Conservation (phyloP, 257 asterid species). For the Solanum pinnatisectum region DNA sequence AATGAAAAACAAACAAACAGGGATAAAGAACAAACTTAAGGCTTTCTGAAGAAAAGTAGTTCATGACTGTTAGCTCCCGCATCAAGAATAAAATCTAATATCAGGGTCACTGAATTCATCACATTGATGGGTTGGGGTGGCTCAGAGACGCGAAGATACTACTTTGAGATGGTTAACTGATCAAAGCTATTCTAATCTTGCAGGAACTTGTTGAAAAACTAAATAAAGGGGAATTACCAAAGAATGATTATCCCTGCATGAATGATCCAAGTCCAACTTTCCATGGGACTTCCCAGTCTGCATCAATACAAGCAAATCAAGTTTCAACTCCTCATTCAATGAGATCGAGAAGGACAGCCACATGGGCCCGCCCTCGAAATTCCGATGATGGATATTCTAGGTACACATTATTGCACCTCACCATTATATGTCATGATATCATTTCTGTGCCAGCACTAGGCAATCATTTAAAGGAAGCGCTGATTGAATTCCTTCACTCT, state of each 20-base stretch:
- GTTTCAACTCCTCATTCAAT: slow-evolving; percentile 76
- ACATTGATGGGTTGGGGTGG: neutral
- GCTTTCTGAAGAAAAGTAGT: neutral
- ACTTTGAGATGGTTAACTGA: neutral
- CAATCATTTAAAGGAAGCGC: neutral
- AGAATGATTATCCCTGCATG: slow-evolving; percentile 89
- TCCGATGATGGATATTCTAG: slow-evolving; percentile 99
- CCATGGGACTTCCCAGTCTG: slow-evolving; percentile 51
- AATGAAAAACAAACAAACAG: neutral
- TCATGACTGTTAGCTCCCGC: neutral
- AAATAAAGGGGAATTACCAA: slow-evolving; percentile 76
- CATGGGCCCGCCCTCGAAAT: slow-evolving; percentile 97
- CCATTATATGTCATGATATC: neutral
- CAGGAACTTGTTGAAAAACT: slow-evolving; percentile 90
- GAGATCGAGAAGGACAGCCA: slow-evolving; percentile 89
- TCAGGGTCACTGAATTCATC: neutral
- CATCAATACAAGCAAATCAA: slow-evolving; percentile 45
- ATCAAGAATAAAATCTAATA: neutral
- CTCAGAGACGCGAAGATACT: neutral
- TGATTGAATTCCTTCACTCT: slow-evolving; percentile 4
- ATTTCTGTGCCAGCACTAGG: neutral
- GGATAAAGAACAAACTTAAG: neutral
- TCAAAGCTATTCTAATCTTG: slow-evolving; percentile 8
- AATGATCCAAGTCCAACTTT: slow-evolving; percentile 89
- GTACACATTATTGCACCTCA: slow-evolving; percentile 20